Conservation (phyloP, 2,329 filamentous ascomycete genomes). For the Monosporascus sp. region DNA sequence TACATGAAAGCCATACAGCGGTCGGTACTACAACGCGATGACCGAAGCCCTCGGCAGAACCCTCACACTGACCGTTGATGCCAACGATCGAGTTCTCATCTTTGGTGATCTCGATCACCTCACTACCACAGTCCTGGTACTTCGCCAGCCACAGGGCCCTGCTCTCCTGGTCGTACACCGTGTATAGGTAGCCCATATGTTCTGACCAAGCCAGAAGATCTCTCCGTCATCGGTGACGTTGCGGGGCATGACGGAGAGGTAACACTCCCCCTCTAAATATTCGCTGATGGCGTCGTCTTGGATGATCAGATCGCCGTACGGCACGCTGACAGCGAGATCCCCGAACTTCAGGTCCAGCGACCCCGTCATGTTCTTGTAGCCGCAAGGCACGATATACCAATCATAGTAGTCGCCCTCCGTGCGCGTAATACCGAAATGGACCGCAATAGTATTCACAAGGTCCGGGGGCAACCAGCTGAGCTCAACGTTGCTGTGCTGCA, state of each 20-base stretch:
- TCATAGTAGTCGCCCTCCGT: not conserved
- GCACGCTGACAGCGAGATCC: slow-evolving; percentile 1
- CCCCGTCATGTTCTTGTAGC: not conserved
- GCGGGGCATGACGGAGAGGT: slow-evolving; percentile 1
- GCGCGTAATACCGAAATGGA: slow-evolving; percentile 7
- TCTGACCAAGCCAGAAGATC: slow-evolving; percentile 2
- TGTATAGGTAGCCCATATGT: slow-evolving; percentile 1
- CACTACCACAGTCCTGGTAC: slow-evolving; percentile 1
- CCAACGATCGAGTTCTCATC: not conserved
- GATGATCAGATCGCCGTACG: slow-evolving; percentile 1
- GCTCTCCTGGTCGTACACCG: slow-evolving; percentile 2
- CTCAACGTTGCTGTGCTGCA: not conserved
- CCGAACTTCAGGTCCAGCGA: slow-evolving; percentile 2
- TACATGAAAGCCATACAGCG: not conserved
- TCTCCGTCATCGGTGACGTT: not conserved
- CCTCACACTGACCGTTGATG: slow-evolving; percentile 1
- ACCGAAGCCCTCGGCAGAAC: not conserved
- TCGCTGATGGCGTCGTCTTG: not conserved
- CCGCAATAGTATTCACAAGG: not conserved
- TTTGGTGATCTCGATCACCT: not conserved
- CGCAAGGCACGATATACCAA: slow-evolving; percentile 3
- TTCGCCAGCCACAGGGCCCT: slow-evolving; percentile 2
- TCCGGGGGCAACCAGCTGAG: not conserved
- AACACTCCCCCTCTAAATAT: not conserved
- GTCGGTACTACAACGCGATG: not conserved